Percentiles rank a stretch among this genome's conserved stretches.
Evolutionary conservation across 345 rosid species (phyloP).

Genomic region (Balakata baccata): DNA sequence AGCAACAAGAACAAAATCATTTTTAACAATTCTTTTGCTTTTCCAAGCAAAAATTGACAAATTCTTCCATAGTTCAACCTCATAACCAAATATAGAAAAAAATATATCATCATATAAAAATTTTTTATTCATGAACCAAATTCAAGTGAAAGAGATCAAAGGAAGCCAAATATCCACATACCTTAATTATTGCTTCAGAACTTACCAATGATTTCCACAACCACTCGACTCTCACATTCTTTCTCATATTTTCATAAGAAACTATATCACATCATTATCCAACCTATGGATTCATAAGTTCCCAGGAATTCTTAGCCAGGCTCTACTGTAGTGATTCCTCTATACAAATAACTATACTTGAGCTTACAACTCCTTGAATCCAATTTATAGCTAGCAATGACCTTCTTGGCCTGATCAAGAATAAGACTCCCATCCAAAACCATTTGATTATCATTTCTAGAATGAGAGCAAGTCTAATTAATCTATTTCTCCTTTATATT

Average conservation of each 20-base stretch:
- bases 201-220: conserved; percentile 22
- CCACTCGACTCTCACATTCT: conserved; percentile 32
- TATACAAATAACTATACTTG: conserved; percentile 30
- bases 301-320: conserved; percentile 37
- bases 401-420: conserved; percentile 26
- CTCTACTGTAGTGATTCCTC: conserved; percentile 28
- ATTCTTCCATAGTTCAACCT: too few species aligned
- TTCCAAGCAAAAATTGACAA: too few species aligned
- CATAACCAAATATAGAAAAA: too few species aligned
- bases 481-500: conserved; percentile 27
- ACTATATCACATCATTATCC: conserved; percentile 33
- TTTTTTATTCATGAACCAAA: background rate
- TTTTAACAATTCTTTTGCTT: too few species aligned
- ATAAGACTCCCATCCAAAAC: conserved; percentile 32
- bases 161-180: background rate
- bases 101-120: too few species aligned
- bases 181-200: conserved; percentile 32
- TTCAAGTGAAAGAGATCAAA: background rate
- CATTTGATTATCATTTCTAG: conserved; percentile 20
- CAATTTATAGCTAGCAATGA: conserved; percentile 27
- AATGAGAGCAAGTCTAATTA: conserved; percentile 33
- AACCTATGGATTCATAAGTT: conserved; percentile 28
- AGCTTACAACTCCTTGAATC: conserved; percentile 29
- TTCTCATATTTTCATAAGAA: conserved; percentile 23
- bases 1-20: too few species aligned